These are phyloP conservation scores for Begonia masoniana DNA, from an alignment of 306 rosid species.

Conservation along the genomic window DNA sequence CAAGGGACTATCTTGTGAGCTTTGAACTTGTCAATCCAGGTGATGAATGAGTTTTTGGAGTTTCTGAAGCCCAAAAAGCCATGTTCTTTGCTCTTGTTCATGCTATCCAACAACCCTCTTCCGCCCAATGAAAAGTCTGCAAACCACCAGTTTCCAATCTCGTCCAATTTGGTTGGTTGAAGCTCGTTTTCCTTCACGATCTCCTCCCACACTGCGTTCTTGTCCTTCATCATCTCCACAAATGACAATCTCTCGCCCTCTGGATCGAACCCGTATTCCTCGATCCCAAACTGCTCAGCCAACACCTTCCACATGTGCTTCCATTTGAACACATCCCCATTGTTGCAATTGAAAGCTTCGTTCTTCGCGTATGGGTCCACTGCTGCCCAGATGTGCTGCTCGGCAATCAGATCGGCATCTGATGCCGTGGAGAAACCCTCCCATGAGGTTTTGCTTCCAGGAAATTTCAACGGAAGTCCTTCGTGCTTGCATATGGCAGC, in stretches of 20 bases:
- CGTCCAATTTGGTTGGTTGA: constrained; percentile 24
- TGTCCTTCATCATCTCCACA: constrained; percentile 38
- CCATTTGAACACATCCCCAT: constrained; percentile 59
- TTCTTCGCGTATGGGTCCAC: constrained; percentile 56
- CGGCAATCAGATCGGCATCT: constrained; percentile 67
- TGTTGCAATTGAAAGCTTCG: constrained; percentile 47
- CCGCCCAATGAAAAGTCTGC: constrained; percentile 11
- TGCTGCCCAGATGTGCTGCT: constrained; percentile 73
- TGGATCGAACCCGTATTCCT: constrained; percentile 48
- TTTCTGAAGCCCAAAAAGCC: constrained; percentile 63
- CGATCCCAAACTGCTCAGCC: constrained; percentile 57
- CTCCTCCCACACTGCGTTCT: constrained; percentile 50
- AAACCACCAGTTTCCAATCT: constrained; percentile 53
- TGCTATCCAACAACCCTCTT: constrained; percentile 10
- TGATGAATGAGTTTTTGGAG: constrained; percentile 38
- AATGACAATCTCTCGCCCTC: constrained; percentile 15
- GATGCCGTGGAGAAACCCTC: constrained; percentile 27
- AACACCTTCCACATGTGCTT: constrained; percentile 54
- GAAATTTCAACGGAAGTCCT: constrained; percentile 39
- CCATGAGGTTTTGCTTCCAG: constrained; percentile 41
- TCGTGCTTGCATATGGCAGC: constrained; percentile 69
- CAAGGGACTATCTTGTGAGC: constrained; percentile 49
- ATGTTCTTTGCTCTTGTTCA: constrained; percentile 60
- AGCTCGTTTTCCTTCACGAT: constrained; percentile 43
- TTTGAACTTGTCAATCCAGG: constrained; percentile 47